Base-by-base conservation (phyloP, 331 rosid genomes). In the Malus hybrid region DNA sequence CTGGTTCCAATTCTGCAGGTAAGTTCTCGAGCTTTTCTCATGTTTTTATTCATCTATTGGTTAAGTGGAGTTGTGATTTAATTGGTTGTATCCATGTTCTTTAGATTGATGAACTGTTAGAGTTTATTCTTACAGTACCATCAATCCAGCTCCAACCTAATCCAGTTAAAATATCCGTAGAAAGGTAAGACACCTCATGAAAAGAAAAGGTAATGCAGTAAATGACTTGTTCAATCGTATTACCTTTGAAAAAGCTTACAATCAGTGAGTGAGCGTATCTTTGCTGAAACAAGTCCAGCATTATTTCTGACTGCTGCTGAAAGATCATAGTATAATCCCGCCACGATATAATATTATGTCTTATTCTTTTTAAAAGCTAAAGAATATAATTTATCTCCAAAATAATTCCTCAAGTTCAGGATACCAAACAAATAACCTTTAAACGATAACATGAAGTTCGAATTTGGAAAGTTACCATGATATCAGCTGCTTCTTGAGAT, bases 401-500 rank as follows among this genome's bases (percentile, higher is more conserved):
- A 50, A 34, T 34, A 34, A 34, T 34, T 50, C 54, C 54, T 46
- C 18, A 14, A 10, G 16, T 46, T 10, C 0, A 46, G 54, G 54
- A 50, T 50, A 50, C 56, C 56, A 50, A 50, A 50, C 65, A 60
- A 28, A 55, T 76, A 19, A 22, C 42, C n/a, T 50, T 76, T 54
- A 65, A 61, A 34, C 34, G 24, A 61, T 7, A 67, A 69, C 24
- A 4, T 65, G 66, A 71, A 61, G 19, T 65, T 36, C 20, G 46
- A 60, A 67, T 54, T 56, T 59, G 64, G 44, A 1, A 28, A 22
- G 18, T 22, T 82, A 91, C 95, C 72, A 73, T 83, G 46, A 91
- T 91, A 73, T 89, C 91, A 31, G 86, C 75, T 67, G 90, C 90
- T 87, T 93, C 98, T 27, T 75, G 78, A 70, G 89, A 87, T 76